These are phyloP conservation scores for Curvularia sp. DNA, from an alignment of 2,329 filamentous ascomycete species.

Conservation along the genomic window DNA sequence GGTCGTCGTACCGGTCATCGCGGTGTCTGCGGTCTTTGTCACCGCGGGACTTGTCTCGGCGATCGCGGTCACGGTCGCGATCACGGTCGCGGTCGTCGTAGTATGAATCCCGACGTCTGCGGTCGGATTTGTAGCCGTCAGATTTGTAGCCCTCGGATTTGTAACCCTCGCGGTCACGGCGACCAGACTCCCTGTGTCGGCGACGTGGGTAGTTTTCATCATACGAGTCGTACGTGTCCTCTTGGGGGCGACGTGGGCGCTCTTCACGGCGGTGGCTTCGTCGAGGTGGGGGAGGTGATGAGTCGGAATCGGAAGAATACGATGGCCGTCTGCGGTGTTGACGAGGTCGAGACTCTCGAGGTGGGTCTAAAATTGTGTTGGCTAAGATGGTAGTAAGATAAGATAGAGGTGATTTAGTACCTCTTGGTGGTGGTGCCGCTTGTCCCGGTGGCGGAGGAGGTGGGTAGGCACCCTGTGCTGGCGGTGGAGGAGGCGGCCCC, in stretches of 20 bases:
- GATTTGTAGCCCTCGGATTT: constrained; percentile 37
- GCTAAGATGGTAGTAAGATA: background rate
- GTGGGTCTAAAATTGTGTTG: constrained; percentile 1
- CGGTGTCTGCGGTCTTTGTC: constrained; percentile 15
- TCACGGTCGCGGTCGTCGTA: constrained; percentile 1
- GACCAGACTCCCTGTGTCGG: constrained; percentile 19
- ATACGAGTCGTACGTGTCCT: constrained; percentile 38
- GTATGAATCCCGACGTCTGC: constrained; percentile 9
- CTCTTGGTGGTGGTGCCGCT: constrained; percentile 18
- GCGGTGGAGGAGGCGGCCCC: constrained; percentile 17
- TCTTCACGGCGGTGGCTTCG: constrained; percentile 31
- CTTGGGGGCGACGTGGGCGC: constrained; percentile 25
- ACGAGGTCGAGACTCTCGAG: constrained; percentile 16
- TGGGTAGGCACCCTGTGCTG: constrained; percentile 8
- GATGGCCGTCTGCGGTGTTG: constrained; percentile 28
- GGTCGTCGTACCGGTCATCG: constrained; percentile 28
- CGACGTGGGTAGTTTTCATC: constrained; percentile 36
- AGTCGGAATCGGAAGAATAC: constrained; percentile 30
- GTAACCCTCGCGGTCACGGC: constrained; percentile 35
- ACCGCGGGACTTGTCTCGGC: constrained; percentile 27
- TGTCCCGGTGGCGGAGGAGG: constrained; percentile 16
- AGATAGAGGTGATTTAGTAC: background rate
- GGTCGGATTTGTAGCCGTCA: constrained; percentile 24
- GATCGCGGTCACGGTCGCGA: constrained; percentile 13
- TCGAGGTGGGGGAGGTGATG: constrained; percentile 32